Evolutionary conservation across 345 rosid species (phyloP), one percentile per base, ranked within the genome.

Genomic region (Eucalyptus rudis): DNA sequence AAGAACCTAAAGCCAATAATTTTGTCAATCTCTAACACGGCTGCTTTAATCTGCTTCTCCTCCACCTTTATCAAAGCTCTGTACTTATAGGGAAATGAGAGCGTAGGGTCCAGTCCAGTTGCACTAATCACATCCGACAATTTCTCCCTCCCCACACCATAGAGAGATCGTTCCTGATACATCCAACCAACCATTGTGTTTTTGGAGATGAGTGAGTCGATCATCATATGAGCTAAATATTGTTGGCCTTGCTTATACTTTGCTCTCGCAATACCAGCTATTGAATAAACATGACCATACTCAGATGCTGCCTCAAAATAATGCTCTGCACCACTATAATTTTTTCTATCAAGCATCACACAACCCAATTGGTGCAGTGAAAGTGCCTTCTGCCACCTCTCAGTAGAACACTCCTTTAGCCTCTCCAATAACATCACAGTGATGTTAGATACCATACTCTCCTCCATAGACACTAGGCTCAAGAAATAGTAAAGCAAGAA

Each of bases 111-210:
- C 91, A 97, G 91, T 90, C 95, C 96, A 49, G 98, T 94, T 66
- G 99, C 98, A 86, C 91, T 88, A 64, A 92, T 93, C 90, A 93
- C 89, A 92, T 97, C 99, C 45, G 86, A 89, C 22, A 94, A 91
- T 91, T 96, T 97, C 88, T 94, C 96, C 81, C 76, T 90, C 43
- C 95, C 97, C 36, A 93, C 87, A 58, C 93, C 94, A 90, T 95
- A 97, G 52, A 96, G 90, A 84, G 98, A 94, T 89, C 97, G 91
- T 91, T 97, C 99, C 88, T 97, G 99, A 90, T 93, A 96, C 98
- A 97, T 97, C 99, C 99, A 97, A n/a, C 98, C 99, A 81, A 90
- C 91, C 88, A 96, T 93, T 90, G 93, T 93, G 92, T 94, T 89
- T 88, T 94, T 91, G 11, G 94, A 90, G 88, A 97, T 93, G 86